Percentiles rank a stretch among this genome's conserved stretches.
phyloP scores from a whole-genome alignment of 192 early-diverging fungal genomes.

The Coemansia sp. region DNA sequence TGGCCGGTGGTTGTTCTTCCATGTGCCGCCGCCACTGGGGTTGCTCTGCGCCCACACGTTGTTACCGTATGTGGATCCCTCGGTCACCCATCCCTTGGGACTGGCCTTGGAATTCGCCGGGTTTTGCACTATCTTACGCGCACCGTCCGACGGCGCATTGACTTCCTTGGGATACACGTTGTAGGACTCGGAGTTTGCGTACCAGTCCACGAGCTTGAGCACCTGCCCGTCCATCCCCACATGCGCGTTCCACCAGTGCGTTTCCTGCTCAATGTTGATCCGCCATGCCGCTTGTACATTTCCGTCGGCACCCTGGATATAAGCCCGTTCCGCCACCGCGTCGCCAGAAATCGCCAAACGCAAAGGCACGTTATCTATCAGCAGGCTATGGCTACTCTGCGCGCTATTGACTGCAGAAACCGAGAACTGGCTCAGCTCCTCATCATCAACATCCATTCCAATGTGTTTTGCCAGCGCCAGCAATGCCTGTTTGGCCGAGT shows the following conservation, averaged over 20 bases:
- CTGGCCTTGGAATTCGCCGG: slow-evolving; percentile 63
- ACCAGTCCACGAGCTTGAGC: slow-evolving; percentile 81
- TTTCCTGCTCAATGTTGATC: slow-evolving; percentile 75
- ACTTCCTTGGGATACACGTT: slow-evolving; percentile 79
- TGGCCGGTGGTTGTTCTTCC: slow-evolving; percentile 82
- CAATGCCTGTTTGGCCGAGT: slow-evolving; percentile 16
- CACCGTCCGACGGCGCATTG: slow-evolving; percentile 77
- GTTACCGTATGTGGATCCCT: slow-evolving; percentile 70
- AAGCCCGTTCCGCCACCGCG: slow-evolving; percentile 61
- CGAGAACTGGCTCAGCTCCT: not conserved
- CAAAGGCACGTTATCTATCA: slow-evolving; percentile 50
- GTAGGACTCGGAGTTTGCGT: slow-evolving; percentile 71
- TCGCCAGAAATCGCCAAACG: slow-evolving; percentile 12
- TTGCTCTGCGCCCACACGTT: slow-evolving; percentile 97
- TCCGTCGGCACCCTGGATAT: slow-evolving; percentile 65
- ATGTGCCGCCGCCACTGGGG: slow-evolving; percentile 71
- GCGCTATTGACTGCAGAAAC: not conserved
- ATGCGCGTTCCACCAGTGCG: slow-evolving; percentile 82
- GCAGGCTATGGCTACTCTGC: slow-evolving; percentile 1
- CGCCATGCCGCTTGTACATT: slow-evolving; percentile 77
- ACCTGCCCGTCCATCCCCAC: slow-evolving; percentile 67
- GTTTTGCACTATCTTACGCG: slow-evolving; percentile 59
- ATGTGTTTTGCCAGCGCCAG: slow-evolving; percentile 15
- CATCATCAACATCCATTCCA: not conserved
- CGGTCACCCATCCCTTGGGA: slow-evolving; percentile 88